Base-by-base conservation (phyloP, 2,329 filamentous ascomycete genomes). In the Ophiocordyceps camponoti-leonardi region DNA sequence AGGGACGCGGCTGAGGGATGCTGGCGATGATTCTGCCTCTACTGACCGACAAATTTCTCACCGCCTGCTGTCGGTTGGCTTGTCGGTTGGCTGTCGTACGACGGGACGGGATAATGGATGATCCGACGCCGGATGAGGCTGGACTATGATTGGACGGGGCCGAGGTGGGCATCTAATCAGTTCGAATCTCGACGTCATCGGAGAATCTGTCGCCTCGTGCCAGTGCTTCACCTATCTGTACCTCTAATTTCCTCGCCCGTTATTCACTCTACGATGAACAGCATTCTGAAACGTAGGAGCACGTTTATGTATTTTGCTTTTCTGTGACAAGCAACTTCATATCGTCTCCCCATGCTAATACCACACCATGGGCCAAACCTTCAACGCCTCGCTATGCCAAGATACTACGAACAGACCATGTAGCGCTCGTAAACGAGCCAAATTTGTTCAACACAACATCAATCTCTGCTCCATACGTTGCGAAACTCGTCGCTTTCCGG, bases 401-500 rank as follows among this genome's bases (percentile, higher is more conserved):
- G 14, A 35, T 33, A 16, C 30, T n/a, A n/a, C n/a, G 31, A 4
- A 35, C 11, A 16, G 13, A 39, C 35, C 35, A 18, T 18, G 5
- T 7, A 39, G 7, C 10, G n/a, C 39, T 41, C 39, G 11, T 14
- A 6, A 23, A 23, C 19, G 6, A 41, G 39, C 20, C 39, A 22
- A 42, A 18, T 11, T 16, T 18, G 14, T 23, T 23, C 19, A 28
- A 30, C 26, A 18, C 6, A 30, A 19, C 26, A 42, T 6, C 14
- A 33, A 18, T 45, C 35, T 18, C 44, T 26, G 19, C 39, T 46
- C 68, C 68, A 71, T n/a, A 69, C 65, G 49, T 71, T 70, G 19
- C 59, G 58, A 48, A 69, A 70, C 46, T 66, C 67, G 4, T 69
- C 67, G 26, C 58, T 57, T 18, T 64, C 61, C n/a, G 59, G 51